phyloP scores from a whole-genome alignment of 176 grass and related monocot species.

The Tillandsia leiboldiana region DNA sequence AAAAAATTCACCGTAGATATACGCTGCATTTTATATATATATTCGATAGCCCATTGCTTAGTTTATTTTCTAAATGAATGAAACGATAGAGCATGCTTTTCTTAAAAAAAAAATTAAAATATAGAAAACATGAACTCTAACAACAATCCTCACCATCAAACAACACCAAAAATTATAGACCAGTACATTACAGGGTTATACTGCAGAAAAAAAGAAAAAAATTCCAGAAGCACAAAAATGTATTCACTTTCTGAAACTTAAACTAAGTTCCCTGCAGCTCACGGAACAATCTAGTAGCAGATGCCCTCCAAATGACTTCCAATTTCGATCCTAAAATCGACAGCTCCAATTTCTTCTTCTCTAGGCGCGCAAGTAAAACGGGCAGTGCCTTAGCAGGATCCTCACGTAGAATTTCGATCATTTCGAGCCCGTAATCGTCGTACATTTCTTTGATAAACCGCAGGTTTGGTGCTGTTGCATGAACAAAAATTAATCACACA shows the following conservation, averaged over 20 bases:
- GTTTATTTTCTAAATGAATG: too few species aligned
- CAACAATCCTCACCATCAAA: too few species aligned
- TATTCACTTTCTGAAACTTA: slow-evolving; percentile 36
- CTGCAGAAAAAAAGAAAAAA: too few species aligned
- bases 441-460: slow-evolving; percentile 50
- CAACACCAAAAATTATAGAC: too few species aligned
- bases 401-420: slow-evolving; percentile 23
- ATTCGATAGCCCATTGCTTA: too few species aligned
- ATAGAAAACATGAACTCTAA: too few species aligned
- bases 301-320: slow-evolving; percentile 6
- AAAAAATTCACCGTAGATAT: too few species aligned
- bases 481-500: slow-evolving; percentile 5
- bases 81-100: too few species aligned
- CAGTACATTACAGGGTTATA: too few species aligned
- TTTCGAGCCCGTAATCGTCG: slow-evolving; percentile 20
- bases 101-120: too few species aligned
- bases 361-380: slow-evolving; percentile 41
- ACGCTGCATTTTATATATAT: too few species aligned
- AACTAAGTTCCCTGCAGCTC: slow-evolving; percentile 30
- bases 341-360: slow-evolving; percentile 26
- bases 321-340: slow-evolving; percentile 6
- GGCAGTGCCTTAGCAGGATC: slow-evolving; percentile 14
- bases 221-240: background rate
- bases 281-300: slow-evolving; percentile 30
- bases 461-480: slow-evolving; percentile 32